Evolutionary conservation across 1,284 basidiomycete species (phyloP).

Genomic region (Paramarasmius palmivorus): DNA sequence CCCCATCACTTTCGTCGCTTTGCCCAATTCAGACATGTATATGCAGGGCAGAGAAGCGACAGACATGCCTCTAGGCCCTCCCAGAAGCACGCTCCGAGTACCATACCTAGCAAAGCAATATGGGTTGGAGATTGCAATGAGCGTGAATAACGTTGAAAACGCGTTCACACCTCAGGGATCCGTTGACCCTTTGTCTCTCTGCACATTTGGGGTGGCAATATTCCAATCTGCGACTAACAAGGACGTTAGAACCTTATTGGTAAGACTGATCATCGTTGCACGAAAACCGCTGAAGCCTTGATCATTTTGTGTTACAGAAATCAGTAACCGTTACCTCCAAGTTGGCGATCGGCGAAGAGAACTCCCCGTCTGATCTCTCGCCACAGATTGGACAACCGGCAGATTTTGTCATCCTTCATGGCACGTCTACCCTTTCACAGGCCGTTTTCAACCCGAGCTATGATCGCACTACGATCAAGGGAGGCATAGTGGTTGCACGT

Average conservation of each 20-base stretch:
- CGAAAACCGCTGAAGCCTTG: background rate
- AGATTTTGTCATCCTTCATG: constrained; percentile 63
- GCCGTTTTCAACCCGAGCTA: constrained; percentile 51
- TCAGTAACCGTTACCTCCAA: constrained; percentile 49
- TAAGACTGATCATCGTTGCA: constrained; percentile 35
- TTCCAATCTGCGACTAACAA: constrained; percentile 55
- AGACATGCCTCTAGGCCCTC: constrained; percentile 36
- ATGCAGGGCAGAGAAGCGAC: constrained; percentile 53
- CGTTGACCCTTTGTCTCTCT: constrained; percentile 57
- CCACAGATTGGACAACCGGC: constrained; percentile 44
- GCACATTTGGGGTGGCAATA: constrained; percentile 57
- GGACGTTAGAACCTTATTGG: constrained; percentile 48
- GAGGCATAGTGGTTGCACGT: constrained; percentile 33
- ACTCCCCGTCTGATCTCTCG: constrained; percentile 29
- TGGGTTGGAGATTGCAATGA: constrained; percentile 51
- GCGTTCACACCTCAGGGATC: constrained; percentile 68
- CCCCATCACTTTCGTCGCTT: constrained; percentile 53
- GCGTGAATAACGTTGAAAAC: constrained; percentile 66
- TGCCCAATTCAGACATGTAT: constrained; percentile 67
- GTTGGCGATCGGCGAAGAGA: constrained; percentile 41
- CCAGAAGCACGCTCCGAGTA: constrained; percentile 54
- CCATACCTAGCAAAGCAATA: constrained; percentile 44
- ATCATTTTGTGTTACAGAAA: constrained; percentile 32
- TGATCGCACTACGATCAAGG: constrained; percentile 40
- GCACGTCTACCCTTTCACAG: constrained; percentile 41